Evolutionary conservation across 139 green algal species (phyloP).

Genomic region (Zygnema cylindricum): DNA sequence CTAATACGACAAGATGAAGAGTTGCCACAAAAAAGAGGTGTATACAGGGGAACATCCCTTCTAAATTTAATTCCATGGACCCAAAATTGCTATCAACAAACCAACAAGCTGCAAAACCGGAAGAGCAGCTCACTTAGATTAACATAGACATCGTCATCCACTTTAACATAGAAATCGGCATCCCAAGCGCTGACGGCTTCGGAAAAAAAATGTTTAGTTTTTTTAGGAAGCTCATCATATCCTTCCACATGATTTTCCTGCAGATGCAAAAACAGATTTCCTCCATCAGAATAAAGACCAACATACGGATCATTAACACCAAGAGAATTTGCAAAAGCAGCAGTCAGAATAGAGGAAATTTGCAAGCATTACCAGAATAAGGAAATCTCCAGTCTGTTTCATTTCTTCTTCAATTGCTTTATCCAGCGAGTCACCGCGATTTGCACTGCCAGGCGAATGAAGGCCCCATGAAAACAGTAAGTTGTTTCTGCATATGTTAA

Average conservation of each 20-base stretch:
- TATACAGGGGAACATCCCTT: no score
- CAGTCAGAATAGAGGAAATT: constrained; percentile 16
- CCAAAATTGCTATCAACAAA: no score
- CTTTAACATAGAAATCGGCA: constrained; percentile 80
- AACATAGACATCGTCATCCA: constrained; percentile 57
- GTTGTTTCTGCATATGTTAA: no score
- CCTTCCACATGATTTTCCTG: constrained; percentile 67
- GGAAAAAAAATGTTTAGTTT: constrained; percentile 70
- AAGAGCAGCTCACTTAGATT: constrained; percentile 36
- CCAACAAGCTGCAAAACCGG: no score
- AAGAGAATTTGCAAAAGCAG: constrained; percentile 14
- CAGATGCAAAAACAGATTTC: no score
- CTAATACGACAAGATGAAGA: no score
- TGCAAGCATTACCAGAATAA: constrained; percentile 12
- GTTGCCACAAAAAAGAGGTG: no score
- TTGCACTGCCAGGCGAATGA: constrained; percentile 16
- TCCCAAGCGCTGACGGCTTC: constrained; percentile 61
- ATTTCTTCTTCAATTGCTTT: not conserved
- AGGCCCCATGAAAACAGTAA: no score
- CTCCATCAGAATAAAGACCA: constrained; percentile 2
- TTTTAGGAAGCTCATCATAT: constrained; percentile 70
- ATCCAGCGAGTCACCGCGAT: not conserved
- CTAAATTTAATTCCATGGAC: no score
- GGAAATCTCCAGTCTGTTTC: not conserved
- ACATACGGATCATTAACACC: not conserved